Evolutionary conservation across 2,329 filamentous ascomycete genomes (phyloP).

Genomic region (Pseudonectria foliicola): DNA sequence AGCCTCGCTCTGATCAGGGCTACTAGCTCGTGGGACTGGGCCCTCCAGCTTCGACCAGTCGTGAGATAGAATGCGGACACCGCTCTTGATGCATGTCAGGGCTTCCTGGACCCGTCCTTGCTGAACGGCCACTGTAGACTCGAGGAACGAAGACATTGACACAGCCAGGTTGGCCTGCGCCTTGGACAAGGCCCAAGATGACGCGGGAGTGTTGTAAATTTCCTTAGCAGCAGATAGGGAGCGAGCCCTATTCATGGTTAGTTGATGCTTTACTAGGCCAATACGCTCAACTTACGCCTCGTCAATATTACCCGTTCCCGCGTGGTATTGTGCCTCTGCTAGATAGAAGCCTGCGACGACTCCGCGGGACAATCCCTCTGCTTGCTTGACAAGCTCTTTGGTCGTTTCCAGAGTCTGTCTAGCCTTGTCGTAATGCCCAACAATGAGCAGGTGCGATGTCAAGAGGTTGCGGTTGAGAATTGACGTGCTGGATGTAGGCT

Average conservation of each 20-base stretch:
- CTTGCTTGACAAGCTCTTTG: conserved; percentile 37
- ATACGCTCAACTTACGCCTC: conserved; percentile 41
- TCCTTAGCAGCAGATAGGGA: conserved; percentile 34
- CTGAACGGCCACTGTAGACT: conserved; percentile 59
- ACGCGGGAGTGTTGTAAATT: conserved; percentile 23
- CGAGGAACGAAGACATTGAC: conserved; percentile 41
- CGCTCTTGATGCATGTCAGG: conserved; percentile 48
- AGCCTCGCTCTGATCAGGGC: conserved; percentile 21
- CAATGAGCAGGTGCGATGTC: conserved; percentile 44
- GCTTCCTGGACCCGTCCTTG: conserved; percentile 53
- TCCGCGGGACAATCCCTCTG: conserved; percentile 31
- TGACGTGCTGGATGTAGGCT: conserved; percentile 31
- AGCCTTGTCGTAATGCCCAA: conserved; percentile 46
- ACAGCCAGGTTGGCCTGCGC: conserved; percentile 25
- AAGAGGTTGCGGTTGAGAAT: conserved; percentile 41
- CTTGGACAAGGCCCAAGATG: conserved; percentile 28
- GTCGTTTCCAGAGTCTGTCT: conserved; percentile 50
- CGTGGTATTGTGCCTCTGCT: conserved; percentile 65
- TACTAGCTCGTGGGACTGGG: conserved; percentile 9
- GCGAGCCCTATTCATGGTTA: conserved; percentile 16
- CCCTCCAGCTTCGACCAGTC: conserved; percentile 49
- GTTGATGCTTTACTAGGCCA: neutral
- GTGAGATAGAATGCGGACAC: conserved; percentile 48
- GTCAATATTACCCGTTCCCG: conserved; percentile 58
- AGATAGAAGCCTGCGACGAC: conserved; percentile 53